Percentiles rank a stretch among this genome's conserved stretches.
These are phyloP conservation scores for Bruguiera hainesii DNA, from an alignment of 441 rosid genomes.

Conservation along the genomic window DNA sequence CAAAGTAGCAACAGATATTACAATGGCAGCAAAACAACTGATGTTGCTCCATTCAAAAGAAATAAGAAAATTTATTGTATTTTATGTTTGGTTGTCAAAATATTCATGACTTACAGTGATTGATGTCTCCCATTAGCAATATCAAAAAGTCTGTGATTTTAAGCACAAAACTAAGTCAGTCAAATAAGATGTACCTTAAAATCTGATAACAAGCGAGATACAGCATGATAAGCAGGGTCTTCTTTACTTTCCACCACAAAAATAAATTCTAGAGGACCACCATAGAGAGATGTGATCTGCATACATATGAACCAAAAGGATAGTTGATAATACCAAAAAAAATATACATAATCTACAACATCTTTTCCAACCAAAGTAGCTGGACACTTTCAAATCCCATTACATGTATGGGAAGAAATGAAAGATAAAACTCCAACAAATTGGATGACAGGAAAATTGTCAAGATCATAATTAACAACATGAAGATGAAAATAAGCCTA, in stretches of 20 bases:
- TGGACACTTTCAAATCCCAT: background rate
- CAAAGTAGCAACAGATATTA: background rate
- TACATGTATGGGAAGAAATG: background rate
- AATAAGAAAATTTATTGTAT: background rate
- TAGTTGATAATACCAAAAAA: background rate
- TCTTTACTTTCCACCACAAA: constrained; percentile 76
- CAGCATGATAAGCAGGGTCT: constrained; percentile 74
- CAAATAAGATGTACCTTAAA: constrained; percentile 42
- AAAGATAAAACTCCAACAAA: background rate
- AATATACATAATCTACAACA: background rate
- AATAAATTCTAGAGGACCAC: constrained; percentile 77
- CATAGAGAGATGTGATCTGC: constrained; percentile 83
- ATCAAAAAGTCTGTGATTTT: background rate
- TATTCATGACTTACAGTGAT: background rate
- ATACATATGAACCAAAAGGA: constrained; percentile 18
- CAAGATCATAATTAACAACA: constrained; percentile 8
- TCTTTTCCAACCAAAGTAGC: constrained; percentile 1
- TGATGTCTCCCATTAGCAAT: background rate
- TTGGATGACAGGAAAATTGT: background rate
- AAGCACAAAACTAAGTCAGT: background rate
- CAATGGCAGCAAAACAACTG: background rate
- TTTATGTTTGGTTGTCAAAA: background rate
- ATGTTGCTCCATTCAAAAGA: background rate
- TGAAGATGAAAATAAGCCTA: background rate
- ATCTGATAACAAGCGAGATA: constrained; percentile 48